Evolutionary conservation across 129 eudicot species (phyloP).

Genomic region (Pseudognaphalium luteoalbum): DNA sequence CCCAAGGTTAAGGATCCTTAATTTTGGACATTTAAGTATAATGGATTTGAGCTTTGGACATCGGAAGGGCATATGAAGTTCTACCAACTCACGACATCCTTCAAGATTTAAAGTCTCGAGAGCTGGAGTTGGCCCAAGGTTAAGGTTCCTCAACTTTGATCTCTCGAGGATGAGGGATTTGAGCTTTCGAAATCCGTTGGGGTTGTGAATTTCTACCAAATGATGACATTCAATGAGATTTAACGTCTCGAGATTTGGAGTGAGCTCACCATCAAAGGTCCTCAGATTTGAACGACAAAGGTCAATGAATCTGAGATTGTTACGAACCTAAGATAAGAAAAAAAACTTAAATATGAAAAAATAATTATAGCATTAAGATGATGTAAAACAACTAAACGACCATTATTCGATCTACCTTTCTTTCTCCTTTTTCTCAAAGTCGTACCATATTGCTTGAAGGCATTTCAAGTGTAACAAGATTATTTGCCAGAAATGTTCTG

Average conservation of each 20-base stretch:
- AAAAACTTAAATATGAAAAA: not conserved
- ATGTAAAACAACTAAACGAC: no score
- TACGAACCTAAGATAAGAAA: no score
- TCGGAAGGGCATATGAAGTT: not conserved
- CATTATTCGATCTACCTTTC: not conserved
- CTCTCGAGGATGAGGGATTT: not conserved
- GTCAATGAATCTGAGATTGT: not conserved
- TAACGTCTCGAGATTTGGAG: not conserved
- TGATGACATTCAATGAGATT: not conserved
- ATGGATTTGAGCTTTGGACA: no score
- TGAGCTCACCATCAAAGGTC: not conserved
- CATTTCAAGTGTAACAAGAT: not conserved
- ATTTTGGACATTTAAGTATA: not conserved
- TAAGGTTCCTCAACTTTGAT: not conserved
- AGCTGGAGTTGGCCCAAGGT: not conserved
- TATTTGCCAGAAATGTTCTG: not conserved
- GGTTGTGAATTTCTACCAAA: not conserved
- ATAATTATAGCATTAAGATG: no score
- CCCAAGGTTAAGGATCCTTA: not conserved
- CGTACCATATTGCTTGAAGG: not conserved
- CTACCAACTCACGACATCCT: not conserved
- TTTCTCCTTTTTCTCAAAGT: not conserved
- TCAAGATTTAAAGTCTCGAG: not conserved
- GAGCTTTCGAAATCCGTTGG: not conserved
- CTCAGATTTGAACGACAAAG: not conserved